These are phyloP conservation scores for Gracilaria caudata DNA, from an alignment of 23 red algal genomes.

Conservation along the genomic window DNA sequence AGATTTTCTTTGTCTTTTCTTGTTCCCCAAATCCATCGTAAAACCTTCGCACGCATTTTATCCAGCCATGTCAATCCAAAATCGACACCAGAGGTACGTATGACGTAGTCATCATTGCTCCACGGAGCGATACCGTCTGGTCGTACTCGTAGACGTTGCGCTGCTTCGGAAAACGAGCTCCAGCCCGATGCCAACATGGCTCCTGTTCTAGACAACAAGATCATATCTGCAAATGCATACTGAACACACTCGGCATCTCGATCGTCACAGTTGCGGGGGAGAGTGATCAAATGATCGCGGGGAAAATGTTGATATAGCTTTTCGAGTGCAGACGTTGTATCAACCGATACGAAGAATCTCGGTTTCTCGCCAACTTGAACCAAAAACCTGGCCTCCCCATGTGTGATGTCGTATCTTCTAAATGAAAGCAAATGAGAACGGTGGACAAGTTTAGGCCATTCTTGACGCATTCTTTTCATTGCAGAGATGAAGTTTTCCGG, in stretches of 20 bases:
- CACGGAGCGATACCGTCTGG: slow-evolving; percentile 26
- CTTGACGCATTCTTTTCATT: slow-evolving; percentile 27
- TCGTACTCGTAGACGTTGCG: slow-evolving; percentile 46
- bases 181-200: slow-evolving; percentile 69
- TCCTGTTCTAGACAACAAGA: slow-evolving; percentile 47
- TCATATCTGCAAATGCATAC: slow-evolving; percentile 62
- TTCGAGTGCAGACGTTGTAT: slow-evolving; percentile 33
- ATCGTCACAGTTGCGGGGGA: slow-evolving; percentile 56
- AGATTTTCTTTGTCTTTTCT: not conserved
- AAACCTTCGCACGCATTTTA: not conserved
- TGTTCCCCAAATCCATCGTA: slow-evolving; percentile 5
- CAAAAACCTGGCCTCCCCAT: not conserved
- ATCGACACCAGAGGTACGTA: slow-evolving; percentile 46
- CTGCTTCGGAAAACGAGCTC: slow-evolving; percentile 68
- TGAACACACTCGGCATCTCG: slow-evolving; percentile 51
- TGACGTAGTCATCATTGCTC: slow-evolving; percentile 29
- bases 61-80: slow-evolving; percentile 45
- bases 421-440: slow-evolving; percentile 9
- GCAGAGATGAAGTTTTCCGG: slow-evolving; percentile 22
- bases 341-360: slow-evolving; percentile 55
- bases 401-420: not conserved
- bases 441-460: slow-evolving; percentile 21
- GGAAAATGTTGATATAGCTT: slow-evolving; percentile 19
- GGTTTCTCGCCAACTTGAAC: slow-evolving; percentile 13
- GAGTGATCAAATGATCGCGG: slow-evolving; percentile 17